Percentiles rank a stretch among this genome's conserved stretches.
These are phyloP conservation scores for Penicillium manginii DNA, from an alignment of 495 filamentous ascomycete genomes.

Conservation along the genomic window DNA sequence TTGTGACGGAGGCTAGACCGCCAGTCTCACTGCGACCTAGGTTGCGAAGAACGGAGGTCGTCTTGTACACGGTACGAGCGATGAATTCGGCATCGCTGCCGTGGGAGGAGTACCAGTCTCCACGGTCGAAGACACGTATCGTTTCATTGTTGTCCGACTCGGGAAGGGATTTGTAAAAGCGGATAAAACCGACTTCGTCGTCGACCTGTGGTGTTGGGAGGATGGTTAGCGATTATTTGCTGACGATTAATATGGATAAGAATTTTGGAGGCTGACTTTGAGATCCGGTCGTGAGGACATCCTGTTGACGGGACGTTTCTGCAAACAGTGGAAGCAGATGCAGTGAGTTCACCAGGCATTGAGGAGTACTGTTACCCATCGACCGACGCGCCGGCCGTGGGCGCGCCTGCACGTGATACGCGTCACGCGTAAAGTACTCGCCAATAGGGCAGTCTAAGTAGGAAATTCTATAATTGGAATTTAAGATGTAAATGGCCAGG, in stretches of 20 bases:
- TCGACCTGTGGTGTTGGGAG: slow-evolving; percentile 68
- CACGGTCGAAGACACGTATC: slow-evolving; percentile 89
- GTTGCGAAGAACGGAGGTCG: slow-evolving; percentile 90
- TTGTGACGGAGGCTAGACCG: slow-evolving; percentile 87
- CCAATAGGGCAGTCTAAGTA: background rate
- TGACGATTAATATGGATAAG: background rate
- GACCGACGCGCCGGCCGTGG: slow-evolving; percentile 23
- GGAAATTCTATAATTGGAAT: background rate
- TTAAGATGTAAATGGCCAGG: background rate
- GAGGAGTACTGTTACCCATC: slow-evolving; percentile 15
- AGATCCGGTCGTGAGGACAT: slow-evolving; percentile 94
- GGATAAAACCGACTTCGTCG: slow-evolving; percentile 94
- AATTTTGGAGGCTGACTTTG: slow-evolving; percentile 58
- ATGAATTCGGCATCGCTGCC: slow-evolving; percentile 93
- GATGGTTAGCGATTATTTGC: background rate
- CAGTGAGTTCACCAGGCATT: background rate
- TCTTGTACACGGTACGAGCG: slow-evolving; percentile 93
- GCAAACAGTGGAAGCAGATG: slow-evolving; percentile 10
- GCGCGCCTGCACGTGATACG: background rate
- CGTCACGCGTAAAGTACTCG: slow-evolving; percentile 28
- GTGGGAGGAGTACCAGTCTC: slow-evolving; percentile 94
- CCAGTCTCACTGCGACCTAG: slow-evolving; percentile 81
- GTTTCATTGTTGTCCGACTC: slow-evolving; percentile 61
- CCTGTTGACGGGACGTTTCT: slow-evolving; percentile 30
- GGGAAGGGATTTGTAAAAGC: slow-evolving; percentile 84